phyloP scores from a whole-genome alignment of 306 rosid genomes.

The Trifolium pratense region DNA sequence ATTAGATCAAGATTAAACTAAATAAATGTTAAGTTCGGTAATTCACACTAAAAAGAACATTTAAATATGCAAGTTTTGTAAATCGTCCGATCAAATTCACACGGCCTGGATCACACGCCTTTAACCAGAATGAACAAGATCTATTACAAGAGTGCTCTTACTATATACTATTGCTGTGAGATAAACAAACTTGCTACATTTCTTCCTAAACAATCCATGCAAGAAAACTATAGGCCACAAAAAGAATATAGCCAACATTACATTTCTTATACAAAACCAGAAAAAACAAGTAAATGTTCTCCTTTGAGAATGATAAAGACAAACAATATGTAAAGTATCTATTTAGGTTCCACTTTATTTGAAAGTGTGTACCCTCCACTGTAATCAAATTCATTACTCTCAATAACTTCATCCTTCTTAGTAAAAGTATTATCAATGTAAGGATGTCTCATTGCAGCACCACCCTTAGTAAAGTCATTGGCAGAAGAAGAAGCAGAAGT shows the following conservation, averaged over 20 bases:
- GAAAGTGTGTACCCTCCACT: conserved; percentile 77
- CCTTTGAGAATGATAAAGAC: background rate
- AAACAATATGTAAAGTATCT: conserved; percentile 27
- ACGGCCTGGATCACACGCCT: background rate
- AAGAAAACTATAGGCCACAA: conserved; percentile 6
- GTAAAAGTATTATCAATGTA: conserved; percentile 59
- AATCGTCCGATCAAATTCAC: background rate
- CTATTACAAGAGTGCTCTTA: no score
- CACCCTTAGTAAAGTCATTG: conserved; percentile 72
- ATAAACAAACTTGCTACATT: background rate
- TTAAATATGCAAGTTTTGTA: background rate
- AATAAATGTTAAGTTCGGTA: no score
- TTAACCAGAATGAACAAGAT: background rate
- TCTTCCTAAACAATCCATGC: background rate
- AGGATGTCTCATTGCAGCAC: conserved; percentile 68
- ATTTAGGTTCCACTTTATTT: conserved; percentile 80
- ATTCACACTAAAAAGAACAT: background rate
- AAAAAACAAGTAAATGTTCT: conserved; percentile 3
- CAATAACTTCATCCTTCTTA: conserved; percentile 57
- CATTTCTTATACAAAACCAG: background rate
- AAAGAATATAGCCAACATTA: conserved; percentile 11
- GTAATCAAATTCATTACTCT: conserved; percentile 65
- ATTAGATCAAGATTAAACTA: no score
- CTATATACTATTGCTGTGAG: background rate
- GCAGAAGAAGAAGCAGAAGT: conserved; percentile 94